Conservation (phyloP, 257 asterid species). For the Capsicum baccatum region DNA sequence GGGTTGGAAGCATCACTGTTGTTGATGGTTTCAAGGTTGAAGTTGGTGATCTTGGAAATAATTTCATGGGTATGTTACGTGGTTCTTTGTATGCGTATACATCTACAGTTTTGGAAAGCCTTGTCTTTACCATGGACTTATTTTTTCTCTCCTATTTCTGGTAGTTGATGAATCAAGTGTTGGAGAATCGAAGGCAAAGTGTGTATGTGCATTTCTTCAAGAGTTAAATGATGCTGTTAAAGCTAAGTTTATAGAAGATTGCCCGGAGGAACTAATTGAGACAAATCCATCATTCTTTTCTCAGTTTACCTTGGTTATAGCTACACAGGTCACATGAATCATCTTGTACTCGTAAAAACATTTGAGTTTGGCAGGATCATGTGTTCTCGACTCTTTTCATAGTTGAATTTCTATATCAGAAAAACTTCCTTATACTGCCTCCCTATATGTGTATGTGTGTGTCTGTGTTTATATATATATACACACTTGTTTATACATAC, state of each 20-base stretch:
- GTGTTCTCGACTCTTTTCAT: conserved; percentile 33
- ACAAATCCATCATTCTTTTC: conserved; percentile 86
- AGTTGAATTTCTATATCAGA: background rate
- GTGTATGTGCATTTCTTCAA: conserved; percentile 88
- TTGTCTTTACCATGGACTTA: background rate
- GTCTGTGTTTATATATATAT: background rate
- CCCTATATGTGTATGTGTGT: conserved; percentile 60
- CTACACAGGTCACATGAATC: conserved; percentile 24
- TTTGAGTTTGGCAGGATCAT: background rate
- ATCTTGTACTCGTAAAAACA: background rate
- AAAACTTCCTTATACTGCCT: background rate
- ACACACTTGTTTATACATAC: too few relatives aligned
- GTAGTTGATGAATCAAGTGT: conserved; percentile 85
- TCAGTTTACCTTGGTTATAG: conserved; percentile 81
- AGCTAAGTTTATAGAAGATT: conserved; percentile 87
- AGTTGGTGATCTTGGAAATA: conserved; percentile 91
- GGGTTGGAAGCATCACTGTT: conserved; percentile 93
- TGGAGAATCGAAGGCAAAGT: conserved; percentile 92
- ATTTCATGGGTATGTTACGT: conserved; percentile 70
- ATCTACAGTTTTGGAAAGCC: background rate
- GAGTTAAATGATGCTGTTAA: conserved; percentile 97
- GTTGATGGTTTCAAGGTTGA: conserved; percentile 96
- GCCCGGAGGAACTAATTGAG: conserved; percentile 73
- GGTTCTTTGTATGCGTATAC: background rate
- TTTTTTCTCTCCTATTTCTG: conserved; percentile 18